Conservation (phyloP, 1,284 basidiomycete genomes). For the Athelia sp. region DNA sequence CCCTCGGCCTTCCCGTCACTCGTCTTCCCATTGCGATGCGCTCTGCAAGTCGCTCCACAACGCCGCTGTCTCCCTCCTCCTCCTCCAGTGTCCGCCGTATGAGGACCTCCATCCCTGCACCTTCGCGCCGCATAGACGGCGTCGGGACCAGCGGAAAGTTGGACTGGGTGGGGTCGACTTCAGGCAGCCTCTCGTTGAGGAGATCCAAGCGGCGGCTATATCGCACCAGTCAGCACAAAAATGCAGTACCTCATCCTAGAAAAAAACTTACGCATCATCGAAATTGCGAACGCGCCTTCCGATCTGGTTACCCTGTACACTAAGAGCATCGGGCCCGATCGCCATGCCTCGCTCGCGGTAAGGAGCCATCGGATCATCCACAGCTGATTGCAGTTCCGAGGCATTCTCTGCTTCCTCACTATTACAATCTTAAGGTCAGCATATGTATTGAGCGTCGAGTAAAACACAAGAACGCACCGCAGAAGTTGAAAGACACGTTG, state of each 20-base stretch:
- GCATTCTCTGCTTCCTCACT: constrained; percentile 95
- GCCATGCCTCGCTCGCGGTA: constrained; percentile 21
- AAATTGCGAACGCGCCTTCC: constrained; percentile 84
- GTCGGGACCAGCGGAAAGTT: constrained; percentile 44
- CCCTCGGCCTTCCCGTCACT: constrained; percentile 38
- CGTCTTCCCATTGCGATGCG: constrained; percentile 49
- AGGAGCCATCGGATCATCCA: constrained; percentile 12
- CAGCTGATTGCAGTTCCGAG: constrained; percentile 76
- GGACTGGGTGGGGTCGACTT: constrained; percentile 36
- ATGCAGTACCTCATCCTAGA: not conserved
- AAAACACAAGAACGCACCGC: constrained; percentile 44
- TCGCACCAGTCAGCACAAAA: too few species aligned
- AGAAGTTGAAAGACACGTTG: constrained; percentile 86
- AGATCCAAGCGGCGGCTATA: constrained; percentile 85
- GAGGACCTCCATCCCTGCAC: constrained; percentile 64
- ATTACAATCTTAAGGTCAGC: constrained; percentile 5
- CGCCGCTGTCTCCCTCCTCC: constrained; percentile 44
- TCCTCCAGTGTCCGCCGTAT: constrained; percentile 72
- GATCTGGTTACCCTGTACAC: constrained; percentile 57
- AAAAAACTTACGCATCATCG: constrained; percentile 81
- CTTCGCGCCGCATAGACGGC: constrained; percentile 53
- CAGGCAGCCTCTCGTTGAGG: constrained; percentile 89
- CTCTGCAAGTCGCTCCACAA: constrained; percentile 56
- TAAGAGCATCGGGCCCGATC: constrained; percentile 35
- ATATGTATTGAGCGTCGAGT: not conserved